These are phyloP conservation scores for Hyphopichia fennica DNA, from an alignment of 1,139 yeast species.

Conservation along the genomic window DNA sequence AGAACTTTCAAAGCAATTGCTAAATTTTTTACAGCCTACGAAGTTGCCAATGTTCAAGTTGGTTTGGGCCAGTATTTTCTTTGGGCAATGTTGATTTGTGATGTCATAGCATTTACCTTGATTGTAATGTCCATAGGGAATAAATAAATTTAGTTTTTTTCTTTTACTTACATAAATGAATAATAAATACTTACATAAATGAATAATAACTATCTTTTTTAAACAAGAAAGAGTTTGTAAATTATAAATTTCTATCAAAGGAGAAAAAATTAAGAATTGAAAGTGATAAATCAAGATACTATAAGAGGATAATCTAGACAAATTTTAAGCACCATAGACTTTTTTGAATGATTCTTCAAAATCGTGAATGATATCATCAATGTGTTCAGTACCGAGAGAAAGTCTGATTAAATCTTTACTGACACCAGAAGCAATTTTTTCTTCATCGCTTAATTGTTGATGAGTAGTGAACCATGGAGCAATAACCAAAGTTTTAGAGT, in stretches of 20 bases:
- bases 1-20: neutral
- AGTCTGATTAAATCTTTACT: conserved; percentile 84
- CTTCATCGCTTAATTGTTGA: conserved; percentile 82
- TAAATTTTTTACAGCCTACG: neutral
- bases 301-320: too few relatives aligned
- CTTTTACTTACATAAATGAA: too few relatives aligned
- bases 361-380: conserved; percentile 85
- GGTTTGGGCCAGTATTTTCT: neutral
- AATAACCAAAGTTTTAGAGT: conserved; percentile 88
- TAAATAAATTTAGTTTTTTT: too few relatives aligned
- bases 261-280: too few relatives aligned
- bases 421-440: conserved; percentile 80
- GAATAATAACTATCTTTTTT: too few relatives aligned
- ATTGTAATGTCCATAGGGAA: neutral
- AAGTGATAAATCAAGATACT: too few relatives aligned
- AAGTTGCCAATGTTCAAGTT: neutral
- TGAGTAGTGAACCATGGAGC: conserved; percentile 97
- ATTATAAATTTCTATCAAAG: too few relatives aligned
- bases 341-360: conserved; percentile 75
- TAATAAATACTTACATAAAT: too few relatives aligned
- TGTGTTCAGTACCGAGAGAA: conserved; percentile 85
- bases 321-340: conserved; percentile 31
- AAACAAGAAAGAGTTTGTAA: too few relatives aligned
- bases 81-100: neutral
- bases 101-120: neutral